Conservation (phyloP, 179 eudicot species). For the Gypsophila paniculata region DNA sequence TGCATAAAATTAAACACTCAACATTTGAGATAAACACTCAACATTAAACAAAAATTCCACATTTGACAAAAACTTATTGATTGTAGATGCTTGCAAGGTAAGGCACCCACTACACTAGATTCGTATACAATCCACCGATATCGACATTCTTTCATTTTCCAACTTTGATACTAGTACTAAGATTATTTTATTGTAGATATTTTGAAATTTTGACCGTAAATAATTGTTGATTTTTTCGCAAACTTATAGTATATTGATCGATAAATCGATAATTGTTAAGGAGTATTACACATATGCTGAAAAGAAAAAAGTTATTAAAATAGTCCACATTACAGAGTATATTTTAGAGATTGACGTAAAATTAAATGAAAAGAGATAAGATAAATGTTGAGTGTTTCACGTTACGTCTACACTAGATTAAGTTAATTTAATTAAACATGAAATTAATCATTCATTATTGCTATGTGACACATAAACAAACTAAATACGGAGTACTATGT, state of each 20-base stretch:
- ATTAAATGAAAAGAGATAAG: too few species aligned
- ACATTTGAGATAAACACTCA: slow-evolving; percentile 9
- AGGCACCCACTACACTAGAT: slow-evolving; percentile 19
- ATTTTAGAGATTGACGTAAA: too few species aligned
- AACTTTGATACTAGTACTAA: too few species aligned
- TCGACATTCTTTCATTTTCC: slow-evolving; percentile 2
- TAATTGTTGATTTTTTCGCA: too few species aligned
- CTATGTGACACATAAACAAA: slow-evolving; percentile 15
- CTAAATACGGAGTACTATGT: not conserved
- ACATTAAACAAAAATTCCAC: slow-evolving; percentile 21
- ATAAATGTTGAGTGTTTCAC: not conserved
- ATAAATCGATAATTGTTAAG: too few species aligned
- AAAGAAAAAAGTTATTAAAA: too few species aligned
- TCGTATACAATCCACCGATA: slow-evolving; percentile 13
- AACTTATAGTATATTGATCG: too few species aligned
- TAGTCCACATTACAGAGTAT: too few species aligned
- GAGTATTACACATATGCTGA: too few species aligned
- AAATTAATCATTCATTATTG: not conserved
- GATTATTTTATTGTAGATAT: too few species aligned
- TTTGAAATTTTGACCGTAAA: too few species aligned
- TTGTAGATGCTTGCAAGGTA: slow-evolving; percentile 27
- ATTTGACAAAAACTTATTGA: not conserved
- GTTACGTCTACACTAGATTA: slow-evolving; percentile 16
- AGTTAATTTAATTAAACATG: slow-evolving; percentile 4
- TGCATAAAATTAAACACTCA: slow-evolving; percentile 7